These are phyloP conservation scores for Talaromyces sp. DNA, from an alignment of 2,329 filamentous ascomycete species.

Conservation along the genomic window DNA sequence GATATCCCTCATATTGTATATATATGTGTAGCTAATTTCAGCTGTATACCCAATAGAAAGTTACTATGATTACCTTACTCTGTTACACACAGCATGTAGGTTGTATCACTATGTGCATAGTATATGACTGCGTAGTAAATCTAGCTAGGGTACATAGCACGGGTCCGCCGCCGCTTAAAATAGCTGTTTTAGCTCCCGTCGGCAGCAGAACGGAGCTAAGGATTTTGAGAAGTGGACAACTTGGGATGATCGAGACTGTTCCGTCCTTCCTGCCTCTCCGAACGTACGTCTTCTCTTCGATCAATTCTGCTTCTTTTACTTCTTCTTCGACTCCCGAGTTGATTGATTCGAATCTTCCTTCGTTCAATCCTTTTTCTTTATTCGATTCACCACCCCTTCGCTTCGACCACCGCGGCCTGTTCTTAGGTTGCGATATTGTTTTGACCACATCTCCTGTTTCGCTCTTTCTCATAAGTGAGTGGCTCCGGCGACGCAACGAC, in stretches of 20 bases:
- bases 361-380: slow-evolving; percentile 14
- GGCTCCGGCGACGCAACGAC: background rate
- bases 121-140: too few species aligned
- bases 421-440: background rate
- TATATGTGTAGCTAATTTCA: slow-evolving; percentile 13
- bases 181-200: slow-evolving; percentile 8
- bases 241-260: background rate
- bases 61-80: background rate
- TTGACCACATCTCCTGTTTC: slow-evolving; percentile 8
- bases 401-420: slow-evolving; percentile 4
- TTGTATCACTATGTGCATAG: too few species aligned
- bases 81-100: background rate
- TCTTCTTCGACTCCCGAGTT: slow-evolving; percentile 10
- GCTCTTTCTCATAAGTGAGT: background rate
- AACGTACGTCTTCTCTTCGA: background rate
- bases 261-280: background rate
- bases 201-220: slow-evolving; percentile 1
- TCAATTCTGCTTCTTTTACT: slow-evolving; percentile 17
- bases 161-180: slow-evolving; percentile 14
- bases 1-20: slow-evolving; percentile 10
- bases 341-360: slow-evolving; percentile 14
- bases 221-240: slow-evolving; percentile 16
- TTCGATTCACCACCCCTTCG: slow-evolving; percentile 1
- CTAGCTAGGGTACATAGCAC: too few species aligned
- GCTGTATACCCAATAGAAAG: slow-evolving; percentile 16